A percentile compares a stretch with the other conserved stretches of the same genome.
Evolutionary conservation across 768 basidiomycete genomes (phyloP).

Genomic region (Russula vinacea): DNA sequence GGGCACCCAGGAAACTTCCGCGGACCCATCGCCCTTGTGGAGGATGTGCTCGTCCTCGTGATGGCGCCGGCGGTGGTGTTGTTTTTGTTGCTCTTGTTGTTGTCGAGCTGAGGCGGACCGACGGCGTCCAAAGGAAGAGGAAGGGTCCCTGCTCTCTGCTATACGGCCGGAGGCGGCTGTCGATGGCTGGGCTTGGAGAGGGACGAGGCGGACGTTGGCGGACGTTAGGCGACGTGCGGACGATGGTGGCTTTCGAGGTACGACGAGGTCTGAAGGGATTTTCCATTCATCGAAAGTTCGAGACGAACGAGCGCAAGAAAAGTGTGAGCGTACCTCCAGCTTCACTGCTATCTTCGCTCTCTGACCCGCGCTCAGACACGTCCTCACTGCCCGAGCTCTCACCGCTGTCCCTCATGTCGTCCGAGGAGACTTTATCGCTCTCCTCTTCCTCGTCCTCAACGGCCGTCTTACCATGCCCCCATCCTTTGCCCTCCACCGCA

Average conservation of each 20-base stretch:
- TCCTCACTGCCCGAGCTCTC: slow-evolving; percentile 12
- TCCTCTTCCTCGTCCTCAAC: slow-evolving; percentile 65
- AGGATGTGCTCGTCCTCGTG: slow-evolving; percentile 28
- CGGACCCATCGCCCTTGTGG: slow-evolving; percentile 53
- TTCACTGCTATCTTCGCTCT: slow-evolving; percentile 46
- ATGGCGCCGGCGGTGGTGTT: not conserved
- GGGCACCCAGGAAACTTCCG: slow-evolving; percentile 86
- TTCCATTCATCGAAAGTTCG: not conserved
- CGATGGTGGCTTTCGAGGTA: slow-evolving; percentile 1
- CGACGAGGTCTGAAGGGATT: not conserved
- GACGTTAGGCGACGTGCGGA: slow-evolving; percentile 38
- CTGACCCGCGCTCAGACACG: slow-evolving; percentile 2
- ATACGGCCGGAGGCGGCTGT: slow-evolving; percentile 33
- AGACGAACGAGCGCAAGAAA: not conserved
- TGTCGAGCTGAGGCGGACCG: slow-evolving; percentile 37
- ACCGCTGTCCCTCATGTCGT: slow-evolving; percentile 36
- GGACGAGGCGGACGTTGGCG: slow-evolving; percentile 60
- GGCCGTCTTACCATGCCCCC: slow-evolving; percentile 32
- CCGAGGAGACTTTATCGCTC: slow-evolving; percentile 60
- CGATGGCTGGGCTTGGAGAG: slow-evolving; percentile 50
- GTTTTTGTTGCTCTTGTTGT: slow-evolving; percentile 7
- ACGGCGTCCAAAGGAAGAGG: slow-evolving; percentile 73
- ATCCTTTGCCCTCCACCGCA: slow-evolving; percentile 22
- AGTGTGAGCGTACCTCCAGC: slow-evolving; percentile 38
- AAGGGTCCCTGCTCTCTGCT: slow-evolving; percentile 49